Base-by-base conservation (phyloP, 352 stramenopile genomes). In the Blastocystis sp. region DNA sequence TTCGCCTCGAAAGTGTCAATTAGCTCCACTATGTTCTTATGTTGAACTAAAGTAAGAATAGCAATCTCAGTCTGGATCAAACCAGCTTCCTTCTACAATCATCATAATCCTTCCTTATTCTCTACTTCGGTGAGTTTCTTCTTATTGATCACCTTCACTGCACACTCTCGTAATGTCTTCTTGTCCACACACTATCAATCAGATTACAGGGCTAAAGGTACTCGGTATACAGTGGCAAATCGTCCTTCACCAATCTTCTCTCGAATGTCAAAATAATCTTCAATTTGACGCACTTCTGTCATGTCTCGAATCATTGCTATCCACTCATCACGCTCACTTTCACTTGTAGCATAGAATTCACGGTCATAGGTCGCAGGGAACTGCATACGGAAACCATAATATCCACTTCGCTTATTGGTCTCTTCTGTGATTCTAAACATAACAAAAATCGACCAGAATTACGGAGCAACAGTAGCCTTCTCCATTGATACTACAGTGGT, bases 121-220 rank as follows among this genome's bases (percentile, higher is more conserved):
- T 49, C 32, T 35, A 83, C 88, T 16, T 90, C 90, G 29, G 93
- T 91, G 49, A 97, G 89, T 86, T 93, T 94, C 88, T 90, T 90
- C 88, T 97, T 96, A 89, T 96, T 92, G 74, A 97, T 96, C 65
- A 97, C 93, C 86, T 97, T 97, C 24, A 97, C 93, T 0, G 94
- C 94, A 37, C 92, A 93, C 67, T 92, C 54, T 46, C 88, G 32
- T n/a, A 88, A 63, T 37, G 88, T 94, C 43, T 92, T 89, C 1
- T 91, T 88, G 32, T 91, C 66, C n/a, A 89, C 86, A 69, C 89
- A 90, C 75, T 88, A 87, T 58, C 63, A 74, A 43, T 90, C 49
- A 65, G 90, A n/a, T n/a, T n/a, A n/a, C n/a, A n/a, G n/a, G n/a
- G n/a, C n/a, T n/a, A n/a, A n/a, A n/a, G n/a, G n/a, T n/a, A 90